Conservation (phyloP, 148 eudicot species). For the Camellia japonica region DNA sequence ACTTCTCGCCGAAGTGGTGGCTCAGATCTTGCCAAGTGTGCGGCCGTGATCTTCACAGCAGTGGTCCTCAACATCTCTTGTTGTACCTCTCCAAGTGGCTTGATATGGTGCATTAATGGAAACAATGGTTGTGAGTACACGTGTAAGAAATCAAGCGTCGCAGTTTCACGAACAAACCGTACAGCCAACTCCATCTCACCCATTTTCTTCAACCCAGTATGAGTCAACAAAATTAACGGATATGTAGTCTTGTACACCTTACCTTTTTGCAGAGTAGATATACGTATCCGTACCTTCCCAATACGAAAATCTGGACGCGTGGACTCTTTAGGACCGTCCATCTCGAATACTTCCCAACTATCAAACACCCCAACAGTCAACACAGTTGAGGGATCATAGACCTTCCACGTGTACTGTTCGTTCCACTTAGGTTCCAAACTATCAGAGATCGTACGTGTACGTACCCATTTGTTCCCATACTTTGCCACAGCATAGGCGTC, state of each 20-base stretch:
- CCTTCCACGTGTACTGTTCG: slow-evolving; percentile 97
- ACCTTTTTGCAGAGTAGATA: slow-evolving; percentile 69
- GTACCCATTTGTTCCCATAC: slow-evolving; percentile 92
- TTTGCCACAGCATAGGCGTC: slow-evolving; percentile 87
- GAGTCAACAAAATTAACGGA: slow-evolving; percentile 64
- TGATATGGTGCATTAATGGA: slow-evolving; percentile 84
- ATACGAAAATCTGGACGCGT: slow-evolving; percentile 60
- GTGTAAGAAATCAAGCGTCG: slow-evolving; percentile 68
- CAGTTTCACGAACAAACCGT: slow-evolving; percentile 56
- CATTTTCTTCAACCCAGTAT: slow-evolving; percentile 71
- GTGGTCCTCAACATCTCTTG: slow-evolving; percentile 62
- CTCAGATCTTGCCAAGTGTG: slow-evolving; percentile 67
- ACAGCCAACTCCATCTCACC: slow-evolving; percentile 85
- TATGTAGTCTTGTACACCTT: slow-evolving; percentile 60
- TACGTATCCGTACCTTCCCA: slow-evolving; percentile 79
- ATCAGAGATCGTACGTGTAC: slow-evolving; percentile 72
- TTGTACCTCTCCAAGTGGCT: slow-evolving; percentile 73
- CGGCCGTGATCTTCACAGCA: slow-evolving; percentile 56
- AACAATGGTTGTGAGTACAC: slow-evolving; percentile 73
- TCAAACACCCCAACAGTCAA: slow-evolving; percentile 82
- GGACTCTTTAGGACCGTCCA: slow-evolving; percentile 40
- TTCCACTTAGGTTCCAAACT: slow-evolving; percentile 86
- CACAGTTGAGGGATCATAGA: slow-evolving; percentile 84
- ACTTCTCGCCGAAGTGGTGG: slow-evolving; percentile 85
- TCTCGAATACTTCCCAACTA: slow-evolving; percentile 47